These are phyloP conservation scores for Chlamydomonas eustigma DNA, from an alignment of 139 green algal genomes.

Conservation along the genomic window DNA sequence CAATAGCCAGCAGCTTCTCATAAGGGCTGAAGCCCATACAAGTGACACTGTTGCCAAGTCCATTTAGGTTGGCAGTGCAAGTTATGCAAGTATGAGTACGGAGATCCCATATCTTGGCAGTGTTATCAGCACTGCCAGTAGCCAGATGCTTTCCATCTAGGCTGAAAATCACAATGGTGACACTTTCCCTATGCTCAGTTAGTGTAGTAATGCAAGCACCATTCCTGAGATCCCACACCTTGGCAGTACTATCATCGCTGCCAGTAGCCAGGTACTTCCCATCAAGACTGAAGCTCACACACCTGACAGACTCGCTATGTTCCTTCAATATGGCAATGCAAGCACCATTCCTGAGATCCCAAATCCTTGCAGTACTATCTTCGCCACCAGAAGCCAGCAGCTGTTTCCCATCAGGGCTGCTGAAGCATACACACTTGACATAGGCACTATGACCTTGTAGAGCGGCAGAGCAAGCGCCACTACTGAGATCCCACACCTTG, in stretches of 20 bases:
- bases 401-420: no score
- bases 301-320: not conserved
- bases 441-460: not conserved
- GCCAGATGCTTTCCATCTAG: no score
- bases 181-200: no score
- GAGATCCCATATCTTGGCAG: no score
- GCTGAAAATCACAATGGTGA: no score
- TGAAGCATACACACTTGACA: not conserved
- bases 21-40: no score
- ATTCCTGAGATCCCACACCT: not conserved
- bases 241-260: not conserved
- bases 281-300: not conserved
- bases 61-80: no score
- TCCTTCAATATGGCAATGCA: not conserved
- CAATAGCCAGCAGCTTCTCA: no score
- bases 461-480: not conserved
- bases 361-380: conserved; percentile 39
- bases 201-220: no score
- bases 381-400: conserved; percentile 49
- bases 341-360: not conserved
- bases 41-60: no score
- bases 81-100: no score
- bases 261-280: not conserved
- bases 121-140: no score
- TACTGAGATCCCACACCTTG: not conserved